phyloP scores from a whole-genome alignment of 768 basidiomycete genomes.

The Trametes meyenii region DNA sequence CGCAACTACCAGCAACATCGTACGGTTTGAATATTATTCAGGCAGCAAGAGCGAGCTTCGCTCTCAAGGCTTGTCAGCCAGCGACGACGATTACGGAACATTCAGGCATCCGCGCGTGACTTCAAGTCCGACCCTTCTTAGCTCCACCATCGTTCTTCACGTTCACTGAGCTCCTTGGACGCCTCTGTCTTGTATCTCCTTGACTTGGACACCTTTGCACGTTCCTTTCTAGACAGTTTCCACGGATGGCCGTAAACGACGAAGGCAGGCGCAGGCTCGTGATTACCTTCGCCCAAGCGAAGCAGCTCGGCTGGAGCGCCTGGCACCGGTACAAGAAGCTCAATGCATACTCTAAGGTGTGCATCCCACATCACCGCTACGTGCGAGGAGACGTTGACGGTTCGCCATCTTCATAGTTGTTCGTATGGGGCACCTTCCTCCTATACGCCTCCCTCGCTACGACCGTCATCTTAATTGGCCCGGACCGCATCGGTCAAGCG shows the following conservation, averaged over 20 bases:
- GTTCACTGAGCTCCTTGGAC: no score
- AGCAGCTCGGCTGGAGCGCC: constrained; percentile 38
- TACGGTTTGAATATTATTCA: no score
- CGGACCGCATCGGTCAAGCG: constrained; percentile 67
- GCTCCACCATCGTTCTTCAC: no score
- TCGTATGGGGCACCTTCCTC: constrained; percentile 58
- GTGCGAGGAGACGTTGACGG: background rate
- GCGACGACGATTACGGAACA: no score
- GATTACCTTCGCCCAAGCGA: constrained; percentile 28
- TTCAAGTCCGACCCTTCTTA: no score
- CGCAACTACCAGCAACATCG: no score
- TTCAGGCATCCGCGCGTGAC: no score
- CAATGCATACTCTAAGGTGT: constrained; percentile 57
- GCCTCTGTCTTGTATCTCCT: background rate
- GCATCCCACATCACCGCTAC: background rate
- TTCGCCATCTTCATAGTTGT: constrained; percentile 42
- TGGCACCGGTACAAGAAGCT: constrained; percentile 52
- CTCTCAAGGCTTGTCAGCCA: no score
- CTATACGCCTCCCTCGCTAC: constrained; percentile 51
- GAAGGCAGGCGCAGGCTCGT: background rate
- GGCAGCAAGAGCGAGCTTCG: no score
- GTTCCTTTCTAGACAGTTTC: background rate
- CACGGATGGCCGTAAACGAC: constrained; percentile 1
- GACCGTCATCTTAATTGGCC: constrained; percentile 57
- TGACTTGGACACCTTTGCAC: background rate